Evolutionary conservation across 768 basidiomycete species (phyloP).

Genomic region (Scleroderma citrinum): DNA sequence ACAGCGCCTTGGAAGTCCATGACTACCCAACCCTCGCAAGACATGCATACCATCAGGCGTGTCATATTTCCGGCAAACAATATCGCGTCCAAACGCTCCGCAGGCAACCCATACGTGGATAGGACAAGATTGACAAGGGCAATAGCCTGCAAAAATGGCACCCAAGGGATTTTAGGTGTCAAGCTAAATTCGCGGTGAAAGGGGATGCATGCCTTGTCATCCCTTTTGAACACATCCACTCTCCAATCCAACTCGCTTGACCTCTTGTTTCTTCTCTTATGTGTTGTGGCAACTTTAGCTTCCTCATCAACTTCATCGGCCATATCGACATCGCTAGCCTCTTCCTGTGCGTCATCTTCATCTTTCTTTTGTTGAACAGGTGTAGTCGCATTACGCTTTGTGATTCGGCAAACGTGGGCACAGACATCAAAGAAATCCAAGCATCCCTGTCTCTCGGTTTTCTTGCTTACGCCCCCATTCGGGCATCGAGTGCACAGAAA

Average conservation of each 20-base stretch:
- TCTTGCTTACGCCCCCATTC: conserved; percentile 26
- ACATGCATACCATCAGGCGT: conserved; percentile 37
- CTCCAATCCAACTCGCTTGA: conserved; percentile 37
- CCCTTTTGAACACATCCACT: conserved; percentile 48
- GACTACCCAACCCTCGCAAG: conserved; percentile 44
- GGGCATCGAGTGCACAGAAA: conserved; percentile 54
- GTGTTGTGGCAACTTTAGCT: neutral
- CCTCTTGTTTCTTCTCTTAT: conserved; percentile 10
- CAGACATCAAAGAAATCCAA: conserved; percentile 57
- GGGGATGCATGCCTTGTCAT: conserved; percentile 42
- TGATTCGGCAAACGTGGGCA: conserved; percentile 45
- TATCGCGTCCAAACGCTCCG: conserved; percentile 23
- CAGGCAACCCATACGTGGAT: conserved; percentile 22
- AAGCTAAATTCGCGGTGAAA: neutral
- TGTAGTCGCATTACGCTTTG: neutral
- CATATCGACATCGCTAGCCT: neutral
- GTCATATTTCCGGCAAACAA: conserved; percentile 19
- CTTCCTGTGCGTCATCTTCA: conserved; percentile 11
- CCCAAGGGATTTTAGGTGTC: neutral
- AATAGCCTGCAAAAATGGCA: conserved; percentile 39
- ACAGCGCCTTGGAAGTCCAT: conserved; percentile 47
- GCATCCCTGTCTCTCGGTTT: conserved; percentile 36
- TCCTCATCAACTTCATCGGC: neutral
- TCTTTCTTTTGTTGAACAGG: conserved; percentile 17
- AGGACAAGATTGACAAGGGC: conserved; percentile 37